Evolutionary conservation across 1,284 basidiomycete species (phyloP).

Genomic region (Meripilus lineatus): DNA sequence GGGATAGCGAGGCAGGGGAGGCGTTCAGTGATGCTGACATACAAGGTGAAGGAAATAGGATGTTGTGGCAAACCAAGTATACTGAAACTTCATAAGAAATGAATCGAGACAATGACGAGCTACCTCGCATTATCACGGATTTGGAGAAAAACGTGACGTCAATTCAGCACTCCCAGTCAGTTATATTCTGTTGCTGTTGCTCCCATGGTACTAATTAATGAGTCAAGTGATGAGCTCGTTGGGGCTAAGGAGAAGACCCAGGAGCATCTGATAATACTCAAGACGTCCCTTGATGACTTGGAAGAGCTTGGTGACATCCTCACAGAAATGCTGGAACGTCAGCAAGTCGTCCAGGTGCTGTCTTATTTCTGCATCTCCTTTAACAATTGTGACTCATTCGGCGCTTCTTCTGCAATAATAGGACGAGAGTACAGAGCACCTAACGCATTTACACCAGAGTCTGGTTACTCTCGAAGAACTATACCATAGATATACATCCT

Average conservation of each 20-base stretch:
- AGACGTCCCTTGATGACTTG: conserved; percentile 51
- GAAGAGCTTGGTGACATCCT: conserved; percentile 76
- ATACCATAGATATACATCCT: conserved; percentile 57
- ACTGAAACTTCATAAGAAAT: conserved; percentile 44
- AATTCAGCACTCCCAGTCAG: conserved; percentile 57
- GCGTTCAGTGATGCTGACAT: conserved; percentile 63
- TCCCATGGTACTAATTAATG: not conserved
- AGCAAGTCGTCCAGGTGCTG: conserved; percentile 59
- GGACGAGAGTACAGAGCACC: conserved; percentile 47
- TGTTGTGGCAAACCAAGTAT: not conserved
- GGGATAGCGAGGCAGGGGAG: conserved; percentile 62
- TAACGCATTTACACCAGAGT: conserved; percentile 53
- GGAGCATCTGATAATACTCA: conserved; percentile 44
- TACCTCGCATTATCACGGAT: conserved; percentile 67
- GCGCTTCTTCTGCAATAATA: no score
- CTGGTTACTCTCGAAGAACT: conserved; percentile 57
- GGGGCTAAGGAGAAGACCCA: conserved; percentile 38
- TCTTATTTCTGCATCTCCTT: not conserved
- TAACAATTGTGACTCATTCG: conserved; percentile 3
- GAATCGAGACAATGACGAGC: conserved; percentile 70
- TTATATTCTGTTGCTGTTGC: not conserved
- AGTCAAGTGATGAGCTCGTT: conserved; percentile 44
- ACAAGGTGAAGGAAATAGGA: conserved; percentile 39
- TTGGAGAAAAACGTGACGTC: conserved; percentile 51
- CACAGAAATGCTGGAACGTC: conserved; percentile 65